Base-by-base conservation (phyloP, 768 basidiomycete genomes). In the Mrakia hoshinonis region DNA sequence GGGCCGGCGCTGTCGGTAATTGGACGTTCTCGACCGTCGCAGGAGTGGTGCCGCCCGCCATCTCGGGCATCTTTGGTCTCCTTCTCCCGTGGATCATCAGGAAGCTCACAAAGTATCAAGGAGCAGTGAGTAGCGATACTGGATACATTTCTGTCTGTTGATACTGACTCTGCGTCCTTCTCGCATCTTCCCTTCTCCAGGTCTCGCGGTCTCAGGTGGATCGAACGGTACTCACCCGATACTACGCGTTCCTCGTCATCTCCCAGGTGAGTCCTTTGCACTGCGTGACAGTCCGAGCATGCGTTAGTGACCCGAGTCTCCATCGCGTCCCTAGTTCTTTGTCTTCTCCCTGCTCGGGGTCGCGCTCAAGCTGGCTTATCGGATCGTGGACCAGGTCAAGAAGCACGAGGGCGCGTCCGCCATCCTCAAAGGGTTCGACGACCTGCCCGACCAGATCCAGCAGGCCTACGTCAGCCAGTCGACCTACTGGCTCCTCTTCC, bases 61-160 rank as follows among this genome's bases (percentile, higher is more conserved):
- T 98, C 47, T 90, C 91, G 10, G 89, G 90, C 5, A 69, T 92
- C 22, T 96, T 99, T 76, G 89, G 90, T 20, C 93, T 90, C 81
- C 86, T 92, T 79, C 83, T 99, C 46, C 96, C 96, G 2, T 85
- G 91, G 76, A 82, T 94, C 79, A 97, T 99, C 86, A 88, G 96
- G 66, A 85, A 85, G 84, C 81, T 95, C 61, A 84, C 83, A 7
- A 81, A 81, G 78, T 92, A 89, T 72, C 89, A 88, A 82, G 87
- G 87, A 65, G 82, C 82, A 46, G 75, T 77, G 54, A 63, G 75
- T 70, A 20, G 67, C 43, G 10, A n/a, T 24, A 36, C 15, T 58
- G 15, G 49, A 18, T 63, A 24, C 47, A n/a, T 31, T 36, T 29
- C 34, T 22, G 43, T 38, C 26, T 7, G 4, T 61, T 36, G 24